Evolutionary conservation across 768 basidiomycete genomes (phyloP).

Genomic region (Naganishia randhawae): DNA sequence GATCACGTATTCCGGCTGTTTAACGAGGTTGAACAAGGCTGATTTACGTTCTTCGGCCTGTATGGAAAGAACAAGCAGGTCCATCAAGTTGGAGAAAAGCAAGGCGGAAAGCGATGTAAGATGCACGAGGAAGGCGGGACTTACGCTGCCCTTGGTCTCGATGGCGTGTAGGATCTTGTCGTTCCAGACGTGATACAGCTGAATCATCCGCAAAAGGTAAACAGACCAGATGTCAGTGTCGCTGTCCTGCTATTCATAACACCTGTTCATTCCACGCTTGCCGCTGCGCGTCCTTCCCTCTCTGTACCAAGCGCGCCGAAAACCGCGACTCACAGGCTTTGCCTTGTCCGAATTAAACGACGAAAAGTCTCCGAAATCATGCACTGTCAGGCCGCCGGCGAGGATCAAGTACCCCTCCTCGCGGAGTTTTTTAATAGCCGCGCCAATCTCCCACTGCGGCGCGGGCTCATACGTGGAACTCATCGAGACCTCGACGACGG

Average conservation of each 20-base stretch:
- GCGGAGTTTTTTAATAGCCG: conserved; percentile 7
- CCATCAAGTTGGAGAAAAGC: too few relatives aligned
- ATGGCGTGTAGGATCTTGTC: conserved; percentile 24
- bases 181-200: conserved; percentile 24
- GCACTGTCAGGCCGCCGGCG: conserved; percentile 17
- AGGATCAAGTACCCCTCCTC: conserved; percentile 25
- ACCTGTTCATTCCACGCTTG: neutral
- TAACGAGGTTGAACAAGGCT: conserved; percentile 6
- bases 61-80: neutral
- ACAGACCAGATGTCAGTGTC: neutral
- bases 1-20: conserved; percentile 22
- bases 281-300: too few relatives aligned
- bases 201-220: neutral
- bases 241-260: neutral
- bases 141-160: conserved; percentile 8
- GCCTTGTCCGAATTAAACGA: conserved; percentile 16
- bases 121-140: neutral
- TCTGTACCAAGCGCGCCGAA: neutral
- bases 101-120: neutral
- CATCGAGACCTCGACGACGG: conserved; percentile 63
- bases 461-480: conserved; percentile 15
- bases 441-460: conserved; percentile 24
- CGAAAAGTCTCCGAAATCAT: conserved; percentile 27
- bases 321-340: conserved; percentile 23
- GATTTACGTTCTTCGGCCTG: conserved; percentile 23